phyloP scores from a whole-genome alignment of 768 basidiomycete species.

The Lactarius sanguifluus region DNA sequence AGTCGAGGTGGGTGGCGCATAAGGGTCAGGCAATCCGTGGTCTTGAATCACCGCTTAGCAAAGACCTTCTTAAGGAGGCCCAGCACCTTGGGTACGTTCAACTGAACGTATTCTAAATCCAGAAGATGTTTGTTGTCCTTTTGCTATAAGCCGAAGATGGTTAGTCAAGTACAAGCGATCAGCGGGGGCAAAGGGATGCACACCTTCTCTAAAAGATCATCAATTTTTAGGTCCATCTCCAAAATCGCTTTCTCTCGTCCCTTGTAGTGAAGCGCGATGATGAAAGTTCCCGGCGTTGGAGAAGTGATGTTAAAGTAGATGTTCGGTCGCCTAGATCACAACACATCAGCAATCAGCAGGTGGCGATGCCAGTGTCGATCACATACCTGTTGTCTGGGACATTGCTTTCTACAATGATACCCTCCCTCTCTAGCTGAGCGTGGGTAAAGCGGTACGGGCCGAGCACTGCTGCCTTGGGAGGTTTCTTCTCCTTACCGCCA shows the following conservation, averaged over 20 bases:
- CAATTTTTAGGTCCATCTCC: conserved; percentile 99
- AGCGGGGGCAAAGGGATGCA: conserved; percentile 29
- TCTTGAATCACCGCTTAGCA: conserved; percentile 64
- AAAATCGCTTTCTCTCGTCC: conserved; percentile 98
- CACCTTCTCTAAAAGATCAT: conserved; percentile 96
- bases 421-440: conserved; percentile 97
- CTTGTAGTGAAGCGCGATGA: conserved; percentile 98
- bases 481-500: conserved; percentile 97
- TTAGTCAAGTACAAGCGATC: conserved; percentile 5
- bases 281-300: conserved; percentile 96
- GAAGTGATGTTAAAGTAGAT: conserved; percentile 99
- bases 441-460: conserved; percentile 98
- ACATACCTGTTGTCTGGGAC: conserved; percentile 95
- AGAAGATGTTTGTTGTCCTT: conserved; percentile 97
- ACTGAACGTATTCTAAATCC: conserved; percentile 96
- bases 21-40: background rate
- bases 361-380: conserved; percentile 5
- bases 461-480: conserved; percentile 76
- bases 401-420: conserved; percentile 98
- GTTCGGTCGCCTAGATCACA: conserved; percentile 73
- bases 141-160: conserved; percentile 58
- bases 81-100: conserved; percentile 94
- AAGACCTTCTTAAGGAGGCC: conserved; percentile 93
- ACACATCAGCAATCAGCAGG: conserved; percentile 24
- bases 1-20: conserved; percentile 18